A percentile compares a stretch with the other conserved stretches of the same genome.
Conservation (phyloP, 2,329 filamentous ascomycete species). For the Epichloe aotearoae region DNA sequence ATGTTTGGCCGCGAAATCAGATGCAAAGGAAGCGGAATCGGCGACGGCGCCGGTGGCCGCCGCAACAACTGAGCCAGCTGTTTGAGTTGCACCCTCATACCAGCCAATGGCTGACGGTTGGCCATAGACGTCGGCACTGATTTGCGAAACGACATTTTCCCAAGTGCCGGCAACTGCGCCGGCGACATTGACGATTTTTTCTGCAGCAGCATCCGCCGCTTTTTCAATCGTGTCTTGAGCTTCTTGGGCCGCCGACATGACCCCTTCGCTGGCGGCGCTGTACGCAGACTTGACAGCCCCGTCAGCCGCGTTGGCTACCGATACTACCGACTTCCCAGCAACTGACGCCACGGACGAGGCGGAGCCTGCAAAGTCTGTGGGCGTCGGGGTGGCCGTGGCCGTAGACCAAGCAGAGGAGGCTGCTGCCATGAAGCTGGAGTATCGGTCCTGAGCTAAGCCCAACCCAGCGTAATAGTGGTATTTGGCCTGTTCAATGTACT, state of each 20-base stretch:
- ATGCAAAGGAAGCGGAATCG: slow-evolving; percentile 36
- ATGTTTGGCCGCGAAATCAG: slow-evolving; percentile 45
- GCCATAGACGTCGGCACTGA: slow-evolving; percentile 59
- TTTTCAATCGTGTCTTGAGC: slow-evolving; percentile 26
- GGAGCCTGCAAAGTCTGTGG: slow-evolving; percentile 36
- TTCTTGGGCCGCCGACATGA: slow-evolving; percentile 24
- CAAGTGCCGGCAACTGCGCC: slow-evolving; percentile 26
- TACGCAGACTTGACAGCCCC: slow-evolving; percentile 37
- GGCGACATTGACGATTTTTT: slow-evolving; percentile 23
- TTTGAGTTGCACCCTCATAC: slow-evolving; percentile 33
- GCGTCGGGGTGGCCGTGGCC: slow-evolving; percentile 44
- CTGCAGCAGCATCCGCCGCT: slow-evolving; percentile 32
- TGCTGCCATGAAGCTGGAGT: slow-evolving; percentile 59
- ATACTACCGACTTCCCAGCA: slow-evolving; percentile 31
- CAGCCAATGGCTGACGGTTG: slow-evolving; percentile 45
- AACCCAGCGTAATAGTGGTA: slow-evolving; percentile 65
- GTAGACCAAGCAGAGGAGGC: slow-evolving; percentile 57
- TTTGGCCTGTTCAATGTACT: slow-evolving; percentile 47
- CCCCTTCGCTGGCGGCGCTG: slow-evolving; percentile 30
- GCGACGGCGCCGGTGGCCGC: slow-evolving; percentile 38
- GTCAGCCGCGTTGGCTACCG: slow-evolving; percentile 32
- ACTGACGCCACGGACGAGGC: slow-evolving; percentile 37
- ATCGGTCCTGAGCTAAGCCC: slow-evolving; percentile 65
- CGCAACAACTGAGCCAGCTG: slow-evolving; percentile 43
- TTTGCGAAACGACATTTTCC: slow-evolving; percentile 39